These are phyloP conservation scores for Candida maesae DNA, from an alignment of 805 yeast species.

Conservation along the genomic window DNA sequence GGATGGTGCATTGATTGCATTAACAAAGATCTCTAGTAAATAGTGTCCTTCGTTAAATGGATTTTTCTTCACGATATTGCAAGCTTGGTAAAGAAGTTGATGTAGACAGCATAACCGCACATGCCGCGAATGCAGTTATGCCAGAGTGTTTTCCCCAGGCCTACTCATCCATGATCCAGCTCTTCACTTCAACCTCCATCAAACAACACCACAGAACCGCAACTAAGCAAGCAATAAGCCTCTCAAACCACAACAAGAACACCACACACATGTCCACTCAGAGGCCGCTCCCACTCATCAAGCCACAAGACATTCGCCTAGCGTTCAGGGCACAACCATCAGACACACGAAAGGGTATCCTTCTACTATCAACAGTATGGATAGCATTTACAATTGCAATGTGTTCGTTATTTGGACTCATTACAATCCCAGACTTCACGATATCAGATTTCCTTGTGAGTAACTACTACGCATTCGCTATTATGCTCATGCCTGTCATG, in stretches of 20 bases:
- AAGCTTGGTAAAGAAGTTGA: no score
- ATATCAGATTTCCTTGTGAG: slow-evolving; percentile 6
- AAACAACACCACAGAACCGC: no score
- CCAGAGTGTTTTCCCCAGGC: no score
- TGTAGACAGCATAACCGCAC: no score
- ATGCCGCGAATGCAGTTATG: no score
- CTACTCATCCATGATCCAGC: no score
- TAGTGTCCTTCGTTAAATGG: no score
- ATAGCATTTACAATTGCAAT: slow-evolving; percentile 9
- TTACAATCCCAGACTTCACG: slow-evolving; percentile 9
- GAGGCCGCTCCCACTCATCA: slow-evolving; percentile 18
- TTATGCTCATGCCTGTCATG: slow-evolving; percentile 32
- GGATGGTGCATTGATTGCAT: slow-evolving; percentile 62
- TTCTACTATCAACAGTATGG: slow-evolving; percentile 14
- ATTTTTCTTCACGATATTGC: no score
- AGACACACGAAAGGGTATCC: slow-evolving; percentile 13
- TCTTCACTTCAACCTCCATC: no score
- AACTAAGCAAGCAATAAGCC: no score
- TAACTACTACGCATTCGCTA: slow-evolving; percentile 33
- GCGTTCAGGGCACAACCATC: not conserved
- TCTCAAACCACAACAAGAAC: no score
- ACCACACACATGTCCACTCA: no score
- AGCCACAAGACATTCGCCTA: slow-evolving; percentile 3
- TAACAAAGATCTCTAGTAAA: slow-evolving; percentile 31
- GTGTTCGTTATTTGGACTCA: slow-evolving; percentile 8